Percentiles rank a stretch among this genome's conserved stretches.
Evolutionary conservation across 257 asterid species (phyloP).

Genomic region (Solanum sejunctum): DNA sequence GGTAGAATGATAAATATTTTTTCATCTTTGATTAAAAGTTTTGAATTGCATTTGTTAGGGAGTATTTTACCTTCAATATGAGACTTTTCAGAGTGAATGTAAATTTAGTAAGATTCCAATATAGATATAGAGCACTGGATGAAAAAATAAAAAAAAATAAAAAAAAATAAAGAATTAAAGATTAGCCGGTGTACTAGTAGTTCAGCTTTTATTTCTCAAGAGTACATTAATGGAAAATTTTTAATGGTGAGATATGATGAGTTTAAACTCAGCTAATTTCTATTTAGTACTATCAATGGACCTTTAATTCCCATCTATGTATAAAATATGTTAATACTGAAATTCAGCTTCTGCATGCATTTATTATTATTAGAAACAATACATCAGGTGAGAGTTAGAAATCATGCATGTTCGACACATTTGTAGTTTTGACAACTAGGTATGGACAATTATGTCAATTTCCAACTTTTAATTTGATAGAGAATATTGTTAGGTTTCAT

Average conservation of each 20-base stretch:
- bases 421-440: not conserved
- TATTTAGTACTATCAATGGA: not conserved
- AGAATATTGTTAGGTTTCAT: not conserved
- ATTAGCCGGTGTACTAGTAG: not conserved
- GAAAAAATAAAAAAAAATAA: no score
- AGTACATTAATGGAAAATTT: not conserved
- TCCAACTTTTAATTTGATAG: not conserved
- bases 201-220: not conserved
- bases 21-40: no score
- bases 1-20: no score
- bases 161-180: not conserved
- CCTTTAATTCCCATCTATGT: not conserved
- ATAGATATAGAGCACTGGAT: no score
- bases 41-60: no score
- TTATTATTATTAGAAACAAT: not conserved
- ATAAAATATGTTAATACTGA: not conserved
- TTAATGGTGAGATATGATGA: not conserved
- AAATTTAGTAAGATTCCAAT: no score
- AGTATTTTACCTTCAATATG: no score
- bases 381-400: not conserved
- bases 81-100: no score
- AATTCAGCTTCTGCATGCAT: not conserved
- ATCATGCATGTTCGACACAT: not conserved
- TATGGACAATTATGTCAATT: not conserved
- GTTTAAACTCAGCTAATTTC: not conserved